A percentile compares a stretch with the other conserved stretches of the same genome.
Conservation (phyloP, 2,329 filamentous ascomycete genomes). For the Venturia nashicola region DNA sequence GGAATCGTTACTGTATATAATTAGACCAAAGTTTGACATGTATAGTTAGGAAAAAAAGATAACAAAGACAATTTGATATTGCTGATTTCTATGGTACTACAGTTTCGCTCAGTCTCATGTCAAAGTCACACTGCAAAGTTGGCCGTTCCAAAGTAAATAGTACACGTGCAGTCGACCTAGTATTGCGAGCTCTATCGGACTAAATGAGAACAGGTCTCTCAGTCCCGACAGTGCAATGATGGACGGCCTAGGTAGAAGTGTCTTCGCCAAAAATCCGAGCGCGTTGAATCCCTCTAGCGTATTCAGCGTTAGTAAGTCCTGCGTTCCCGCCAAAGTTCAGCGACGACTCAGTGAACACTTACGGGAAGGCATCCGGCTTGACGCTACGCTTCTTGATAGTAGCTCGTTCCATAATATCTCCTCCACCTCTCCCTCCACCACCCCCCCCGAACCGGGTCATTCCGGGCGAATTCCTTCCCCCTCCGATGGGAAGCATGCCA, state of each 20-base stretch:
- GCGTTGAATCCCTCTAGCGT: background rate
- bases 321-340: background rate
- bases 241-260: background rate
- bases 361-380: background rate
- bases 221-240: background rate
- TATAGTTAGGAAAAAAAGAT: too few relatives aligned
- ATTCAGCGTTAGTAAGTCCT: background rate
- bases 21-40: too few relatives aligned
- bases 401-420: background rate
- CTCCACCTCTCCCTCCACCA: background rate
- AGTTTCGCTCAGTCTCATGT: too few relatives aligned
- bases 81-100: too few relatives aligned
- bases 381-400: too few relatives aligned
- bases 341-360: background rate
- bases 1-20: too few relatives aligned
- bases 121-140: too few relatives aligned
- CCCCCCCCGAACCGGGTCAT: too few relatives aligned
- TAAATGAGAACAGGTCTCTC: background rate
- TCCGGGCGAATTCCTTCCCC: background rate
- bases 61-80: too few relatives aligned
- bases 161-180: too few relatives aligned
- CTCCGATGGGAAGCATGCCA: background rate
- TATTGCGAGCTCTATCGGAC: background rate
- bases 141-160: too few relatives aligned
- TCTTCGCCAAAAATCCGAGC: background rate